phyloP scores from a whole-genome alignment of 257 asterid species.

The Paulownia fortunei region DNA sequence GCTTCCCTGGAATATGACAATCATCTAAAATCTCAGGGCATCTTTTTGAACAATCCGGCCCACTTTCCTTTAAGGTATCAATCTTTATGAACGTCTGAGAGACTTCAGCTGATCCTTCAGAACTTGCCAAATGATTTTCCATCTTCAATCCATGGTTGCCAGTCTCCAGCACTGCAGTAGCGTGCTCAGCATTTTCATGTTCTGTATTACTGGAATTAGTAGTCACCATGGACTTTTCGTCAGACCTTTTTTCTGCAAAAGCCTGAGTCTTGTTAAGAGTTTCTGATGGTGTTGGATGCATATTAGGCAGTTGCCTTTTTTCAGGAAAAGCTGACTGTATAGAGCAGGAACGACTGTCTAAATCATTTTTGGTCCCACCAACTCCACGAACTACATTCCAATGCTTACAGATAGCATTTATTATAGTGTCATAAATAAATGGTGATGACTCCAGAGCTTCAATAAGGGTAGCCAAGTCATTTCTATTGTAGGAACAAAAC shows the following conservation, averaged over 20 bases:
- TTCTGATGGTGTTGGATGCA: conserved; percentile 39
- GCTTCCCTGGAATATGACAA: conserved; percentile 42
- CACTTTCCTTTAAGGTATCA: conserved; percentile 36
- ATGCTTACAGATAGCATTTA: conserved; percentile 54
- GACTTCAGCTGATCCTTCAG: conserved; percentile 79
- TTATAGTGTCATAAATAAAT: conserved; percentile 46
- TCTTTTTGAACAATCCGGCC: conserved; percentile 36
- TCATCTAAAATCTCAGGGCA: conserved; percentile 45
- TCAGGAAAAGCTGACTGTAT: conserved; percentile 43
- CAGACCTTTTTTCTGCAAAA: conserved; percentile 45
- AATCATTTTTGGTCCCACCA: conserved; percentile 51
- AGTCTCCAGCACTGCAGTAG: conserved; percentile 37
- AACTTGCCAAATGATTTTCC: conserved; percentile 60
- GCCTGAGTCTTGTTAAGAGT: conserved; percentile 30
- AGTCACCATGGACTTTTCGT: conserved; percentile 37
- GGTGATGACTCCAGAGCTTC: conserved; percentile 65
- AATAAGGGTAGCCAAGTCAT: conserved; percentile 64
- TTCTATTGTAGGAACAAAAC: conserved; percentile 62
- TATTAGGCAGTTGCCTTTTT: conserved; percentile 31
- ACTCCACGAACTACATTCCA: conserved; percentile 59
- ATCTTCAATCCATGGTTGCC: conserved; percentile 44
- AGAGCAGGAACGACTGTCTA: conserved; percentile 43
- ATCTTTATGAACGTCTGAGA: conserved; percentile 57
- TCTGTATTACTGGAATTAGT: conserved; percentile 43
- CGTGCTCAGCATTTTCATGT: conserved; percentile 48